A percentile compares a stretch with the other conserved stretches of the same genome.
phyloP scores from a whole-genome alignment of 148 eudicot genomes.

The Amaranthus cruentus region DNA sequence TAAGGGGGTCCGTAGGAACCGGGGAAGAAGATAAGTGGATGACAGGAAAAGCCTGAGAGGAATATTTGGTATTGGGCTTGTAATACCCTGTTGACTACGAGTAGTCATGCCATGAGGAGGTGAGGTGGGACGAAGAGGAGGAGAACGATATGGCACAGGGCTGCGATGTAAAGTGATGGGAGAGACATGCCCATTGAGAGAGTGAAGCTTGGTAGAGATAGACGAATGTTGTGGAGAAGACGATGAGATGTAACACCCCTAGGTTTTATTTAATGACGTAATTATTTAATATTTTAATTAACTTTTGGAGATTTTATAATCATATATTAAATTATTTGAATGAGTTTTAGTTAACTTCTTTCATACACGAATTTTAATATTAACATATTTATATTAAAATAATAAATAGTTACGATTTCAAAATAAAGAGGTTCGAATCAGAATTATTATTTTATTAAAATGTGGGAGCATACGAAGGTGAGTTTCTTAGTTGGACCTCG shows the following conservation, averaged over 20 bases:
- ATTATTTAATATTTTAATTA: no score
- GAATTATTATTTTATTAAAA: no score
- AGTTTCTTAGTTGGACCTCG: no score
- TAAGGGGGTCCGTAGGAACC: not conserved
- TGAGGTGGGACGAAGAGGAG: not conserved
- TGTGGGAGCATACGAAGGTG: no score
- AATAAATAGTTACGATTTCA: no score
- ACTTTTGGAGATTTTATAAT: no score
- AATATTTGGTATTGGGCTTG: not conserved
- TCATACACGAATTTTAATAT: no score
- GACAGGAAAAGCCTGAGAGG: not conserved
- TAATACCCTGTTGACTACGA: not conserved
- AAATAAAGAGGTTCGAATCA: no score
- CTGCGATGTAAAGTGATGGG: not conserved
- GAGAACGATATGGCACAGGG: not conserved
- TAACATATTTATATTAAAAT: no score
- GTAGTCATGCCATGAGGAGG: not conserved
- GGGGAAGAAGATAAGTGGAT: not conserved
- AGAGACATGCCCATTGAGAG: not conserved
- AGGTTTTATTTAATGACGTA: not conserved
- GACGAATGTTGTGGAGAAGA: not conserved
- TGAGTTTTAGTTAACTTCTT: no score
- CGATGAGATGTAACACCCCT: not conserved
- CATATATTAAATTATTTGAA: no score
- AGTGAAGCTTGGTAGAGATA: not conserved